Conservation (phyloP, 2,329 filamentous ascomycete species). For the Penicillium sp. region DNA sequence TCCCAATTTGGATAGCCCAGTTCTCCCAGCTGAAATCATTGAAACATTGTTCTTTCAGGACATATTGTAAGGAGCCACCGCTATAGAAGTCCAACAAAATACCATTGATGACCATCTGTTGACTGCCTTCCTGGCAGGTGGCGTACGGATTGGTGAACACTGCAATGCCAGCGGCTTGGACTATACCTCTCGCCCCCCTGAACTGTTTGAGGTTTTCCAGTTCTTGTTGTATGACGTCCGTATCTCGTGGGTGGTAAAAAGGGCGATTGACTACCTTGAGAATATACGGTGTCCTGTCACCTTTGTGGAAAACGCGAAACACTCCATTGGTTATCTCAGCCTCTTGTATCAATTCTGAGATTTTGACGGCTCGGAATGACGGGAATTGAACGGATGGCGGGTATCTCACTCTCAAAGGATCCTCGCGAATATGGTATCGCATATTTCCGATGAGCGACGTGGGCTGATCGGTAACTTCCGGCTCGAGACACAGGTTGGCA, state of each 20-base stretch:
- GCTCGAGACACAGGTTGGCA: neutral
- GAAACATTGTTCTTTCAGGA: too few species aligned
- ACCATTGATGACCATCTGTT: constrained; percentile 15
- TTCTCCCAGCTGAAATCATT: too few species aligned
- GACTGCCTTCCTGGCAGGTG: constrained; percentile 9
- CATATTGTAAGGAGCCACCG: too few species aligned
- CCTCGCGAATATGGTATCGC: constrained; percentile 2
- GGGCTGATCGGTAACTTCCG: neutral
- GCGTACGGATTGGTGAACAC: constrained; percentile 17
- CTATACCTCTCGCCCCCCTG: constrained; percentile 14
- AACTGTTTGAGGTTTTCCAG: constrained; percentile 22
- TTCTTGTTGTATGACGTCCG: constrained; percentile 18
- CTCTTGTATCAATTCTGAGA: constrained; percentile 8
- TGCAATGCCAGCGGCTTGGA: constrained; percentile 16
- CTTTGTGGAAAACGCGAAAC: constrained; percentile 11
- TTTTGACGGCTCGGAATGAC: constrained; percentile 12
- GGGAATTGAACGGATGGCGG: constrained; percentile 10
- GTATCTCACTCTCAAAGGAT: constrained; percentile 14
- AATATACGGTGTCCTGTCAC: constrained; percentile 9
- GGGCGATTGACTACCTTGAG: constrained; percentile 19
- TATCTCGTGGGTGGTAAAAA: constrained; percentile 17
- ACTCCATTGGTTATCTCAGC: constrained; percentile 15
- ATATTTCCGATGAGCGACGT: neutral
- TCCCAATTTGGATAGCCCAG: too few species aligned
- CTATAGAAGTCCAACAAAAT: too few species aligned